Evolutionary conservation across 768 basidiomycete species (phyloP).

Genomic region (Amylocystis lapponica): DNA sequence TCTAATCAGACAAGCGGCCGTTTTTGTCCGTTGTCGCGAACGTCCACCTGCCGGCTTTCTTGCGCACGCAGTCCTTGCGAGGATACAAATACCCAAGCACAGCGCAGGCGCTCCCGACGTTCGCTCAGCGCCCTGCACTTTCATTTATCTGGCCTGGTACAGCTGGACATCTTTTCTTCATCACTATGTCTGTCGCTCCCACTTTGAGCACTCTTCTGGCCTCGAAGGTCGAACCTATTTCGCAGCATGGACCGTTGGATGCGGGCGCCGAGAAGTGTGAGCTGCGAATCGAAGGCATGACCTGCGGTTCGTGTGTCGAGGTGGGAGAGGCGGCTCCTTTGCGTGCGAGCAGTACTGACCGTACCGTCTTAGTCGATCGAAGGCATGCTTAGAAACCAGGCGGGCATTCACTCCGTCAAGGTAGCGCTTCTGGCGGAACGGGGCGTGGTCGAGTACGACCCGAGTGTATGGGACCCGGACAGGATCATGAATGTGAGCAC

Average conservation of each 20-base stretch:
- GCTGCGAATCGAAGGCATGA: conserved; percentile 84
- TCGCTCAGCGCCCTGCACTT: conserved; percentile 8
- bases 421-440: conserved; percentile 98
- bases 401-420: conserved; percentile 88
- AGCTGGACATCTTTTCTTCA: conserved; percentile 3
- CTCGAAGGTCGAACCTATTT: conserved; percentile 21
- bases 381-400: conserved; percentile 70
- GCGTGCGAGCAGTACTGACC: not conserved
- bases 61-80: too few species aligned
- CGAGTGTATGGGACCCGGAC: conserved; percentile 69
- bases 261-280: conserved; percentile 54
- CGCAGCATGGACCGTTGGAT: conserved; percentile 24
- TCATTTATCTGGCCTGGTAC: not conserved
- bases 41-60: too few species aligned
- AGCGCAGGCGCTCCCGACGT: conserved; percentile 15
- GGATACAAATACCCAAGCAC: conserved; percentile 2
- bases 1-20: too few species aligned
- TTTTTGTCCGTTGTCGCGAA: too few species aligned
- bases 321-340: conserved; percentile 33
- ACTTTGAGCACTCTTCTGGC: conserved; percentile 4
- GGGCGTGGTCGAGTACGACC: conserved; percentile 86
- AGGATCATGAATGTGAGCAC: conserved; percentile 68
- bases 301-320: conserved; percentile 85
- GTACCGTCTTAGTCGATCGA: conserved; percentile 62
- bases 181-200: conserved; percentile 10